Evolutionary conservation across 768 basidiomycete species (phyloP).

Genomic region (Roridomyces roridus): DNA sequence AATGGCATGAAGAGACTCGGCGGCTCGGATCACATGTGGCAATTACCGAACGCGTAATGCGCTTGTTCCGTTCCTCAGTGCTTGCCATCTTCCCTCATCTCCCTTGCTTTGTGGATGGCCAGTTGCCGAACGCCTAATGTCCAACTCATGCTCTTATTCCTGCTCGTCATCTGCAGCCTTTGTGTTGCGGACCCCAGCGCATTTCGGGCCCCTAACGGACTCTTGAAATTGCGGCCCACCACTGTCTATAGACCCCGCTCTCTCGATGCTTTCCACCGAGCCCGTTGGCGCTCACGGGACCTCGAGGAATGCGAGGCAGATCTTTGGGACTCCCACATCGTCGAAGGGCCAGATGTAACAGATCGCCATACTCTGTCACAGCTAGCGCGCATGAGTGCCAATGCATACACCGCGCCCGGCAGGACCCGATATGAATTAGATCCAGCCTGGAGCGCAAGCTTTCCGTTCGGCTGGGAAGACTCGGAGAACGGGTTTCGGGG

Average conservation of each 20-base stretch:
- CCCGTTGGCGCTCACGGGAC: constrained; percentile 57
- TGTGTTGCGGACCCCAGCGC: constrained; percentile 3
- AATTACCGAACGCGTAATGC: too few relatives aligned
- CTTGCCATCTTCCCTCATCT: too few relatives aligned
- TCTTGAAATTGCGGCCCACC: constrained; percentile 51
- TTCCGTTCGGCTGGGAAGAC: constrained; percentile 81
- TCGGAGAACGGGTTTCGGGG: constrained; percentile 81
- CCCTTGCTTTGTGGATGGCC: too few relatives aligned
- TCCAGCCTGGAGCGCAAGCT: constrained; percentile 79
- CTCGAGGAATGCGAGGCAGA: constrained; percentile 51
- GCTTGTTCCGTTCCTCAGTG: too few relatives aligned
- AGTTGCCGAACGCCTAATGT: neutral
- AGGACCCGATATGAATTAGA: constrained; percentile 84
- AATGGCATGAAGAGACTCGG: too few relatives aligned
- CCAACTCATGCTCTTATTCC: constrained; percentile 1
- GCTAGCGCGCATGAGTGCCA: constrained; percentile 86
- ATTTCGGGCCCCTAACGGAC: neutral
- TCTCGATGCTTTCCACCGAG: constrained; percentile 53
- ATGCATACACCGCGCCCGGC: constrained; percentile 84
- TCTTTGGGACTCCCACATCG: constrained; percentile 59
- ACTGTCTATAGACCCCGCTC: constrained; percentile 68
- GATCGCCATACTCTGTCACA: constrained; percentile 82
- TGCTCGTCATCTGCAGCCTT: neutral
- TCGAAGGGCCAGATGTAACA: constrained; percentile 76
- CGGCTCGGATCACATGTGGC: neutral